phyloP scores from a whole-genome alignment of 306 rosid genomes.

The Corylus americana region DNA sequence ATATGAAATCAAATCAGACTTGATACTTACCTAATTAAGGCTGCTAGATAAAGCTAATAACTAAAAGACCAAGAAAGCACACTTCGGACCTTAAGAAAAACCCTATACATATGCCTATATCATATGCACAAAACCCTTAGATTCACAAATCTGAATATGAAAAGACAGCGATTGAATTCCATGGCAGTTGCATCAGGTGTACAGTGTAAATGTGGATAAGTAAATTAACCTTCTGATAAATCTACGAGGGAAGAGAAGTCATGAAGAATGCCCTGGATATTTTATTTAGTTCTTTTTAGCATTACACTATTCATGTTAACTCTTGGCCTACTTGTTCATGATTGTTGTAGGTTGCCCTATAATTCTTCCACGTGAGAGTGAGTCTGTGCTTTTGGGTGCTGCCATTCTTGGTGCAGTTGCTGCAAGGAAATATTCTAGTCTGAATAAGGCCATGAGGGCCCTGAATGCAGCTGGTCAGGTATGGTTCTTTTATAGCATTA shows the following conservation, averaged over 20 bases:
- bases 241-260: constrained; percentile 8
- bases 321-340: not conserved
- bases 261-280: not conserved
- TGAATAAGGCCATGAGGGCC: constrained; percentile 86
- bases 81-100: not conserved
- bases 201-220: not conserved
- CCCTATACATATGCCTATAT: not conserved
- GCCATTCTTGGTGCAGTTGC: constrained; percentile 95
- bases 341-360: constrained; percentile 73
- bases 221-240: not conserved
- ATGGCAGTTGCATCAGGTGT: not conserved
- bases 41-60: not conserved
- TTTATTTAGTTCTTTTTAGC: not conserved
- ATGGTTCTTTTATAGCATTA: constrained; percentile 29
- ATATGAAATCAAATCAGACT: not conserved
- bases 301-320: not conserved
- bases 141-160: not conserved
- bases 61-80: not conserved
- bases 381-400: constrained; percentile 95
- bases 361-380: constrained; percentile 91
- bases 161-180: not conserved
- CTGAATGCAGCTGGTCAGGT: constrained; percentile 93
- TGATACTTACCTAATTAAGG: not conserved
- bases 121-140: too few species aligned
- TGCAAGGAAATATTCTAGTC: constrained; percentile 60